Evolutionary conservation across 2,329 filamentous ascomycete species (phyloP).

Genomic region (Claviceps maximensis): DNA sequence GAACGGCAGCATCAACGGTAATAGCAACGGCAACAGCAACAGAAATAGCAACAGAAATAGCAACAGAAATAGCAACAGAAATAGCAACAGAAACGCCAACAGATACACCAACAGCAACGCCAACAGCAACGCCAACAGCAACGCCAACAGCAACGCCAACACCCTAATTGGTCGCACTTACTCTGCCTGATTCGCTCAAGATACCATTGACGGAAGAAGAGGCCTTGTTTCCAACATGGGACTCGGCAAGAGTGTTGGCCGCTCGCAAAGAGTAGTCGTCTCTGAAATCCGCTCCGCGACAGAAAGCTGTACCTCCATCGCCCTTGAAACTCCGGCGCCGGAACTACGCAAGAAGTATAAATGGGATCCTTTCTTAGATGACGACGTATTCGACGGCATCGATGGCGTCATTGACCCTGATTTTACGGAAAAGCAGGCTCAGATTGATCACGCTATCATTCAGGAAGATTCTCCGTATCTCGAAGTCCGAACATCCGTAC

Average conservation of each 20-base stretch:
- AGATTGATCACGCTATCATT: constrained; percentile 31
- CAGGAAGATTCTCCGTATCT: constrained; percentile 35
- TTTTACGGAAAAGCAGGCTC: constrained; percentile 29
- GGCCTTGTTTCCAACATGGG: not conserved
- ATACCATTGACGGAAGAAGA: no score
- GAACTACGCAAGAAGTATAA: constrained; percentile 32
- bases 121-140: no score
- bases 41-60: no score
- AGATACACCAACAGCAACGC: no score
- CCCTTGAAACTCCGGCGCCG: not conserved
- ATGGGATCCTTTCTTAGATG: constrained; percentile 43
- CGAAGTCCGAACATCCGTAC: constrained; percentile 15
- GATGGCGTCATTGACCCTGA: constrained; percentile 30
- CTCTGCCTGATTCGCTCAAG: not conserved
- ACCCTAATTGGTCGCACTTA: not conserved
- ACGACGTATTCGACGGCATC: constrained; percentile 36
- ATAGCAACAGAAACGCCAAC: no score
- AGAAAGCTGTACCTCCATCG: not conserved
- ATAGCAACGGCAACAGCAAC: no score
- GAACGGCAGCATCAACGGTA: no score
- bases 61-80: no score
- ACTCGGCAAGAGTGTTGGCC: not conserved
- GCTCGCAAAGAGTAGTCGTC: not conserved
- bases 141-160: no score
- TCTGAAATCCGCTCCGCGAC: not conserved